Percentiles rank a stretch among this genome's conserved stretches.
Conservation (phyloP, 2,329 filamentous ascomycete species). For the Aureobasidium sp. region DNA sequence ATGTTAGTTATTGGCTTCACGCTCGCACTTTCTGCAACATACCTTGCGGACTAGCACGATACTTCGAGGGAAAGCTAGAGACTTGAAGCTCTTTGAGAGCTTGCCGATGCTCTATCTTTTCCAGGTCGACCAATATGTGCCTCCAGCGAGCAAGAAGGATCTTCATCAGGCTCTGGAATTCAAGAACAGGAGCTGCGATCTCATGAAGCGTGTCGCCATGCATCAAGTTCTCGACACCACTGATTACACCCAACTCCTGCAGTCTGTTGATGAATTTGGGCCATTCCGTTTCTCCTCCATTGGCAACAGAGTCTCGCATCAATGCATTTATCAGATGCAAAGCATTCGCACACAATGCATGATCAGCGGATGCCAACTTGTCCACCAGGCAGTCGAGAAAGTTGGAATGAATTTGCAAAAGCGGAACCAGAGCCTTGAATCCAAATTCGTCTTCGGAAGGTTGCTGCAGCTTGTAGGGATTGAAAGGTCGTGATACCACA, state of each 20-base stretch:
- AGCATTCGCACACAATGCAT: slow-evolving; percentile 90
- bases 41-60: slow-evolving; percentile 16
- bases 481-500: slow-evolving; percentile 72
- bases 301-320: slow-evolving; percentile 81
- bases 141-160: slow-evolving; percentile 67
- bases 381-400: slow-evolving; percentile 92
- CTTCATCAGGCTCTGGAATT: slow-evolving; percentile 90
- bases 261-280: slow-evolving; percentile 88
- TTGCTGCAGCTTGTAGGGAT: slow-evolving; percentile 14
- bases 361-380: slow-evolving; percentile 86
- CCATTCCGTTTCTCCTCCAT: slow-evolving; percentile 75
- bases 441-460: slow-evolving; percentile 62
- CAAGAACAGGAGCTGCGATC: slow-evolving; percentile 76
- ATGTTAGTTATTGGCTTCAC: background rate
- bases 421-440: slow-evolving; percentile 84
- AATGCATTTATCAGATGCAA: slow-evolving; percentile 92
- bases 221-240: slow-evolving; percentile 84
- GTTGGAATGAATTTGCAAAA: slow-evolving; percentile 81
- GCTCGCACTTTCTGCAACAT: slow-evolving; percentile 17
- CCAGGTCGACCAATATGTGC: slow-evolving; percentile 73
- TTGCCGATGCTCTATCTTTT: slow-evolving; percentile 78
- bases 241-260: slow-evolving; percentile 87
- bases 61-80: slow-evolving; percentile 3
- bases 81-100: slow-evolving; percentile 66
- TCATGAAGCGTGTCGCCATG: slow-evolving; percentile 89